Base-by-base conservation (phyloP, 2,329 filamentous ascomycete genomes). In the Alternaria conjuncta region DNA sequence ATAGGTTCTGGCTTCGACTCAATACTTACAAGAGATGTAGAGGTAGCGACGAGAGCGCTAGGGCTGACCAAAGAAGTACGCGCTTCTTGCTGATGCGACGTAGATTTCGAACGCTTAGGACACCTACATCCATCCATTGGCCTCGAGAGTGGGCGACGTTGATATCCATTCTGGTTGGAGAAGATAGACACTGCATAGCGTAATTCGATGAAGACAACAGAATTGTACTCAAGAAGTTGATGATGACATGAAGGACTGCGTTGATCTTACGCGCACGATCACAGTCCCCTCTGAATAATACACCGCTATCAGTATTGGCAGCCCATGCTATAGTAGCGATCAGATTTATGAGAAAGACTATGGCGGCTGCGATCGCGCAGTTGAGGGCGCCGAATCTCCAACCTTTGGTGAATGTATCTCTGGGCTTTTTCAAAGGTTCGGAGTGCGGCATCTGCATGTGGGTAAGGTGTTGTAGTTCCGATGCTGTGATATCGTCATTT, bases 161-260 rank as follows among this genome's bases (percentile, higher is more conserved):
- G 43, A 69, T 45, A 6, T 69, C 65, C 11, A 25, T 32, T 28
- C 67, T 46, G 15, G 67, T 64, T 7, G 67, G 67, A 20, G 67
- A 55, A 11, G 55, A 64, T 20, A 70, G 28, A 46, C 66, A 64
- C 54, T 70, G 66, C 67, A 70, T 68, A 30, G 32, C 59, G 55
- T 66, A 68, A 43, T 61, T 70, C 50, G 57, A 63, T 13, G 66
- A 61, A 13, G n/a, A 58, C n/a, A 71, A 47, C 2, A 69, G 30
- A 6, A 63, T 28, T 25, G 68, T 64, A 30, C 80, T 80, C 25
- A 85, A 71, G 1, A 78, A 63, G 72, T 87, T 87, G 66, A 87
- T 63, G 6, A 63, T 60, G 20, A 86, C 68, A 72, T 87, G 85
- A 1, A 83, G 28, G 11, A 20, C 55, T 13, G 50, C 45, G 47